Conservation (phyloP, 768 basidiomycete species). For the Infundibulicybe gibba region DNA sequence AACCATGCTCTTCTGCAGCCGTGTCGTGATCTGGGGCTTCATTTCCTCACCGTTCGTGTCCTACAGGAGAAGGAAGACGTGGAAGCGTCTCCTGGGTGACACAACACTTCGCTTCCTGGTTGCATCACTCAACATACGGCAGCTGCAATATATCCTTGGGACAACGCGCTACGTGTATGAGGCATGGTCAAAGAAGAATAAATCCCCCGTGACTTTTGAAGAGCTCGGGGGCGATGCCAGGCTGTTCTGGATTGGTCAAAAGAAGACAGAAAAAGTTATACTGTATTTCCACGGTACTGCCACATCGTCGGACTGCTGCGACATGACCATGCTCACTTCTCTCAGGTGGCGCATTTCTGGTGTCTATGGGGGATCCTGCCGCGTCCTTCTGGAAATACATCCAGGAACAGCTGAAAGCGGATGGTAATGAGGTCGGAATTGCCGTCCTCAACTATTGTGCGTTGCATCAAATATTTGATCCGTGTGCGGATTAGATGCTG, state of each 20-base stretch:
- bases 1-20: neutral
- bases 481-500: too few species aligned
- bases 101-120: slow-evolving; percentile 6
- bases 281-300: slow-evolving; percentile 24
- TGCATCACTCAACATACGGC: slow-evolving; percentile 6
- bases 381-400: slow-evolving; percentile 25
- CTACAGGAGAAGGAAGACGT: slow-evolving; percentile 17
- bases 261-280: slow-evolving; percentile 24
- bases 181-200: slow-evolving; percentile 14
- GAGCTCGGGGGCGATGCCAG: slow-evolving; percentile 20
- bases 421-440: slow-evolving; percentile 18
- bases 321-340: neutral
- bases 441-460: slow-evolving; percentile 28
- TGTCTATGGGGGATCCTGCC: slow-evolving; percentile 14
- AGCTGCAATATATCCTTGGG: slow-evolving; percentile 19
- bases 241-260: slow-evolving; percentile 29
- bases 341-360: slow-evolving; percentile 27
- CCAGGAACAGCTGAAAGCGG: slow-evolving; percentile 17
- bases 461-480: neutral
- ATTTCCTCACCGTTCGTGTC: slow-evolving; percentile 15
- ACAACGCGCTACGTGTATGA: slow-evolving; percentile 15
- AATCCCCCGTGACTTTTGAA: slow-evolving; percentile 15
- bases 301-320: neutral
- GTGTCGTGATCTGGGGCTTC: slow-evolving; percentile 14
- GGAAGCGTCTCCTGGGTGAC: slow-evolving; percentile 9